These are phyloP conservation scores for Isoetes taiwanensis DNA, from an alignment of 75 land plant species.

Conservation along the genomic window DNA sequence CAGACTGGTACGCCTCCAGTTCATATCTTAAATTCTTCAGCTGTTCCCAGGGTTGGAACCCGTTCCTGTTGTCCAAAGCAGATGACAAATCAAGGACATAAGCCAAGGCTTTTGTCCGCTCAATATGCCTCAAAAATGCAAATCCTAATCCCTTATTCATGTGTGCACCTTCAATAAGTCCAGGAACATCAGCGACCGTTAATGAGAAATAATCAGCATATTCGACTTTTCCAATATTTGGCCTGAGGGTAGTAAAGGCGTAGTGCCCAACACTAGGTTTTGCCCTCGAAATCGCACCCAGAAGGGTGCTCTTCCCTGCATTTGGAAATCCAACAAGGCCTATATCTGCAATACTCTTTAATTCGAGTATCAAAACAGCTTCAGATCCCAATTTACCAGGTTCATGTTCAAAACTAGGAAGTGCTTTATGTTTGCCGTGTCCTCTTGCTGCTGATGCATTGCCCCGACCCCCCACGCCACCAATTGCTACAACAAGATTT, in stretches of 20 bases:
- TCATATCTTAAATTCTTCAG: conserved; percentile 56
- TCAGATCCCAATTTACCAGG: conserved; percentile 59
- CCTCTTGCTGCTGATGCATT: conserved; percentile 34
- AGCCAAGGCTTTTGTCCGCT: conserved; percentile 80
- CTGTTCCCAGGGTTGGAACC: conserved; percentile 78
- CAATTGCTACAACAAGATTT: conserved; percentile 51
- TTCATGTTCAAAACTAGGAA: conserved; percentile 23
- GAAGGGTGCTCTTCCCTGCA: conserved; percentile 92
- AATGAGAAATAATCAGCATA: conserved; percentile 52
- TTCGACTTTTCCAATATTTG: conserved; percentile 72
- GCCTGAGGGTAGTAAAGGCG: conserved; percentile 88
- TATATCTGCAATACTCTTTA: conserved; percentile 89
- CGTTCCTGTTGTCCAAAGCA: conserved; percentile 46
- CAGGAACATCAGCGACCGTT: conserved; percentile 91
- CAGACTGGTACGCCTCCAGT: conserved; percentile 58
- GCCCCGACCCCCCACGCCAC: conserved; percentile 87
- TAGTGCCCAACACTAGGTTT: conserved; percentile 73
- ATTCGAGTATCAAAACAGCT: conserved; percentile 53
- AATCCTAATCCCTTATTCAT: conserved; percentile 85
- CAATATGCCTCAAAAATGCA: conserved; percentile 82
- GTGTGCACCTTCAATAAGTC: conserved; percentile 88
- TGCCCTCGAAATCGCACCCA: conserved; percentile 82
- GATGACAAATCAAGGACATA: conserved; percentile 89
- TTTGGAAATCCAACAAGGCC: conserved; percentile 93
- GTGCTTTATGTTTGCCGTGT: conserved; percentile 16